phyloP scores from a whole-genome alignment of 768 basidiomycete species.

The Suillus lakei region DNA sequence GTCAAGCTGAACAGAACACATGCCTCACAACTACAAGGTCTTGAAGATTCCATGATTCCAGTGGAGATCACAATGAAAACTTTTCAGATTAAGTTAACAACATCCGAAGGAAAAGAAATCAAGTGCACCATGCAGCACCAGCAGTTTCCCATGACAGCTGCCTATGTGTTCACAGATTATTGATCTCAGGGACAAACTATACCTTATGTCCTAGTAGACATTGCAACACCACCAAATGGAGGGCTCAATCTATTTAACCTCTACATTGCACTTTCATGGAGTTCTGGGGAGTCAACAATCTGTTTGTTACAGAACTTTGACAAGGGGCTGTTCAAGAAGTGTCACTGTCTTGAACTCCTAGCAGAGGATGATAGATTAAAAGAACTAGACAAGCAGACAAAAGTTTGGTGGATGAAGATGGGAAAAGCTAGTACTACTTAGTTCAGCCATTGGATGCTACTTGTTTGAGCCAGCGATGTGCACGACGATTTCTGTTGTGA shows the following conservation, averaged over 20 bases:
- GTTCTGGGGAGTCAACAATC: conserved; percentile 32
- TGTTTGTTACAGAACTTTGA: conserved; percentile 36
- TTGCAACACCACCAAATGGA: conserved; percentile 38
- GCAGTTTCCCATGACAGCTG: conserved; percentile 41
- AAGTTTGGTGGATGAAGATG: conserved; percentile 13
- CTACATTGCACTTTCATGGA: conserved; percentile 46
- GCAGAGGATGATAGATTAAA: conserved; percentile 12
- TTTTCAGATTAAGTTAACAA: conserved; percentile 18
- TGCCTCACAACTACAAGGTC: conserved; percentile 27
- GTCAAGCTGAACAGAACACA: conserved; percentile 36
- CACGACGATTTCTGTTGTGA: no score
- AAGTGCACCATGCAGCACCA: not conserved
- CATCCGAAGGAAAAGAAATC: conserved; percentile 12
- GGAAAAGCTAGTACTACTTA: conserved; percentile 2
- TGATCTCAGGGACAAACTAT: conserved; percentile 49
- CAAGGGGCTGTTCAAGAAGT: not conserved
- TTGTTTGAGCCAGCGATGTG: no score
- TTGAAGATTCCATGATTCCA: conserved; percentile 37
- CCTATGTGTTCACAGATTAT: conserved; percentile 50
- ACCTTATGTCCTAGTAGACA: conserved; percentile 40
- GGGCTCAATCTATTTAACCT: conserved; percentile 41
- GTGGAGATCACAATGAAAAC: conserved; percentile 27
- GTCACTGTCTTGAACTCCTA: conserved; percentile 7
- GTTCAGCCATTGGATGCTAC: no score
- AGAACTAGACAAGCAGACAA: conserved; percentile 9